A percentile compares a stretch with the other conserved stretches of the same genome.
phyloP scores from a whole-genome alignment of 352 stramenopile genomes.

The Pythium vanterpoolii region DNA sequence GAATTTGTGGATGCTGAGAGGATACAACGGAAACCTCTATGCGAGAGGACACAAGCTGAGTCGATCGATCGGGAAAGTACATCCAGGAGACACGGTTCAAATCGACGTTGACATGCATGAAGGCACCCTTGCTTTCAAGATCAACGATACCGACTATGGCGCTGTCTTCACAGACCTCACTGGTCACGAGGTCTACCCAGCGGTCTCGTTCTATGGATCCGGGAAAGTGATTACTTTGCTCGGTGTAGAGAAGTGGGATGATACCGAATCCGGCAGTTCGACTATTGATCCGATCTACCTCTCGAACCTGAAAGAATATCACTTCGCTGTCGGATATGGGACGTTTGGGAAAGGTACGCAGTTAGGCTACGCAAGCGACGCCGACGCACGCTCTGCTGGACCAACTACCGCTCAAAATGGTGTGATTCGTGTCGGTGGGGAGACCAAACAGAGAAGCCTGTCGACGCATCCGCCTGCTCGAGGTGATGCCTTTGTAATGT shows the following conservation, averaged over 20 bases:
- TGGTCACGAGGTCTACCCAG: constrained; percentile 82
- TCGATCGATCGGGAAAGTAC: constrained; percentile 83
- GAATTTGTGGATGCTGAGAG: constrained; percentile 90
- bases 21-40: constrained; percentile 92
- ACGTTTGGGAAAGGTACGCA: constrained; percentile 72
- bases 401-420: constrained; percentile 19
- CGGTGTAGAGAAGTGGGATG: constrained; percentile 77
- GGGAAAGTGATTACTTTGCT: constrained; percentile 85
- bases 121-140: constrained; percentile 84
- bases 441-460: constrained; percentile 68
- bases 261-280: constrained; percentile 28
- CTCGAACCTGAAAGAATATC: constrained; percentile 74
- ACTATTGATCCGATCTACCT: constrained; percentile 60
- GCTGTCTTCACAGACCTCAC: constrained; percentile 81
- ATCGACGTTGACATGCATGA: constrained; percentile 88
- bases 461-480: constrained; percentile 74
- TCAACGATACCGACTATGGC: constrained; percentile 88
- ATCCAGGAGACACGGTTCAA: constrained; percentile 85
- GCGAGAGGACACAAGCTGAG: constrained; percentile 85
- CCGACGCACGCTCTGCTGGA: constrained; percentile 1
- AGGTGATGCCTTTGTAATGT: constrained; percentile 77
- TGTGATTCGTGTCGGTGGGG: constrained; percentile 55
- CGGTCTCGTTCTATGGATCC: constrained; percentile 88
- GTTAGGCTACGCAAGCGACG: constrained; percentile 71
- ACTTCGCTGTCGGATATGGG: constrained; percentile 76